Conservation (phyloP, 2,329 filamentous ascomycete genomes). For the Alternaria panax region DNA sequence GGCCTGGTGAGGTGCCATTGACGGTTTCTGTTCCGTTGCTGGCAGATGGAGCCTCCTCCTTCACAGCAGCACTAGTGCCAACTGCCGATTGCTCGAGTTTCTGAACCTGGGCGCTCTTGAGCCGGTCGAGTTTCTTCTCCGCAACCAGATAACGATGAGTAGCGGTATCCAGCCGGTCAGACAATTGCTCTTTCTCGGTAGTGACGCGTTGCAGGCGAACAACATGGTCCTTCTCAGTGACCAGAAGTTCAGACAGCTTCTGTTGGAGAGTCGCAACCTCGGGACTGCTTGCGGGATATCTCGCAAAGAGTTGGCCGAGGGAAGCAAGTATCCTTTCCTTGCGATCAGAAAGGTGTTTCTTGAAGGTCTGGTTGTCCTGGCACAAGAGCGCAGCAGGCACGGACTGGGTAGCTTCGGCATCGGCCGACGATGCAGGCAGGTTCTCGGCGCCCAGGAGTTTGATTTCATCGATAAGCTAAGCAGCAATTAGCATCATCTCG, state of each 20-base stretch:
- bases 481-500: constrained; percentile 34
- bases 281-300: constrained; percentile 61
- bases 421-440: constrained; percentile 30
- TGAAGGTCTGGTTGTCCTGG: constrained; percentile 68
- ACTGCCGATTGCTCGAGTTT: constrained; percentile 87
- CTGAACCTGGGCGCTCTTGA: constrained; percentile 86
- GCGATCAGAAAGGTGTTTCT: constrained; percentile 79
- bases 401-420: constrained; percentile 36
- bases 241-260: constrained; percentile 76
- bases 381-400: constrained; percentile 65
- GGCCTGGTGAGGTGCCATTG: constrained; percentile 66
- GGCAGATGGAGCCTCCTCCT: constrained; percentile 53
- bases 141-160: constrained; percentile 93
- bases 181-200: constrained; percentile 82
- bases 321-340: constrained; percentile 78
- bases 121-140: constrained; percentile 90
- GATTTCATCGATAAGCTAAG: constrained; percentile 59
- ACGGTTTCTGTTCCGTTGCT: constrained; percentile 61
- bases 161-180: constrained; percentile 85
- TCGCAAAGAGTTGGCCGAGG: constrained; percentile 71
- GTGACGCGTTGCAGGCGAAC: constrained; percentile 77
- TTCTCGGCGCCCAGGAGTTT: constrained; percentile 52
- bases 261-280: constrained; percentile 76
- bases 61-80: constrained; percentile 27
- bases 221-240: constrained; percentile 81